phyloP scores from a whole-genome alignment of 352 stramenopile genomes.

The Elongisporangium prolatum region DNA sequence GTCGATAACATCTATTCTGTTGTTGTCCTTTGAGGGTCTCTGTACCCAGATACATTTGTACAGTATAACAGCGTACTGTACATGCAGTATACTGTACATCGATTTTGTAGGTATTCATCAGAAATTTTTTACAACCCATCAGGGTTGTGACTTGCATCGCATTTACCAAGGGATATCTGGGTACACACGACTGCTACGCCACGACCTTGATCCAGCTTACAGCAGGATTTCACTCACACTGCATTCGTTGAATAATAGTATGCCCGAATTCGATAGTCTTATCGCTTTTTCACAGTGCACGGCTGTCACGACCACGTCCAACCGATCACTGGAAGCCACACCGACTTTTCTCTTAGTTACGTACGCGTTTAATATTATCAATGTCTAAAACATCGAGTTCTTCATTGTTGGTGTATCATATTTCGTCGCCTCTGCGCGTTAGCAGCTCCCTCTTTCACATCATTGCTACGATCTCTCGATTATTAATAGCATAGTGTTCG shows the following conservation, averaged over 20 bases:
- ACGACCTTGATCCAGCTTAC: too few species aligned
- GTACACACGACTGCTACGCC: too few species aligned
- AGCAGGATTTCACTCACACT: background rate
- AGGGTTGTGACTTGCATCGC: background rate
- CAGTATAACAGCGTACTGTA: background rate
- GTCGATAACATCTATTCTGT: too few species aligned
- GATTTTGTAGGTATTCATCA: background rate
- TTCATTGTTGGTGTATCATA: too few species aligned
- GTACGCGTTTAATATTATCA: too few species aligned
- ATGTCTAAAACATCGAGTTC: too few species aligned
- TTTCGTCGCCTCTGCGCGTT: background rate
- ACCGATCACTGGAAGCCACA: too few species aligned
- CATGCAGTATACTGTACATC: background rate
- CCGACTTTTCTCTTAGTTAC: too few species aligned
- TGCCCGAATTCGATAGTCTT: background rate
- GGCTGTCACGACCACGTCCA: too few species aligned
- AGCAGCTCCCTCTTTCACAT: background rate
- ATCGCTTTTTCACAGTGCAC: background rate
- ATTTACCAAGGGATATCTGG: too few species aligned
- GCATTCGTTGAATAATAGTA: background rate
- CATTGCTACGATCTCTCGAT: background rate
- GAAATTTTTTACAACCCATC: background rate
- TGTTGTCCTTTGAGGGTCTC: background rate
- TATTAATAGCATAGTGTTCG: too few species aligned
- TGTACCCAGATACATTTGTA: background rate